A percentile compares a stretch with the other conserved stretches of the same genome.
Conservation (phyloP, 2,329 filamentous ascomycete species). For the Sclerotinia glacialis region DNA sequence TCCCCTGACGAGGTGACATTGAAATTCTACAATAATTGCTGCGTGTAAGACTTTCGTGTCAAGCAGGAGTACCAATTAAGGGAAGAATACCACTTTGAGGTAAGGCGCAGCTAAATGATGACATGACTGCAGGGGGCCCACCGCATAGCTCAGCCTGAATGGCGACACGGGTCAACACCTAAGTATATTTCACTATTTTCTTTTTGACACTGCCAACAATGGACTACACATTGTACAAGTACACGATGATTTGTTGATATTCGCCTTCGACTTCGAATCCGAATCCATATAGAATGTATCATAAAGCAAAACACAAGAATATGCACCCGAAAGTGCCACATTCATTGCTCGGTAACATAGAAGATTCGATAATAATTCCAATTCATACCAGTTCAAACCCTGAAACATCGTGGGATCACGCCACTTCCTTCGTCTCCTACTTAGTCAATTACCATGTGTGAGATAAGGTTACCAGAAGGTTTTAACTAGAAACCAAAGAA, state of each 20-base stretch:
- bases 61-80: conserved; percentile 18
- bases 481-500: not conserved
- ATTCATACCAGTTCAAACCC: not conserved
- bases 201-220: not conserved
- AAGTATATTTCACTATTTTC: not conserved
- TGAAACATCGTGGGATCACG: conserved; percentile 21
- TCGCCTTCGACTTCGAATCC: conserved; percentile 22
- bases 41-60: conserved; percentile 18
- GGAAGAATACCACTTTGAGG: conserved; percentile 8
- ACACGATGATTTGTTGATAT: conserved; percentile 9
- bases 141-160: conserved; percentile 12
- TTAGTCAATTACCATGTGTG: conserved; percentile 11
- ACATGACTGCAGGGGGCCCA: conserved; percentile 21
- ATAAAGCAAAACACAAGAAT: not conserved
- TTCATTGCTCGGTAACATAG: not conserved
- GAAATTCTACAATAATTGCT: not conserved
- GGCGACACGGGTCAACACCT: not conserved
- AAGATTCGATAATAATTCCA: conserved; percentile 3
- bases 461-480: not conserved
- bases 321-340: not conserved
- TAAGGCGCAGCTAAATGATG: conserved; percentile 23
- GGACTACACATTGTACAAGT: not conserved
- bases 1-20: conserved; percentile 13
- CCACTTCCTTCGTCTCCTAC: conserved; percentile 20
- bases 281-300: not conserved